These are phyloP conservation scores for sunflower (Helianthus annuus) DNA, from an alignment of 129 eudicot species.

Conservation along the genomic window DNA sequence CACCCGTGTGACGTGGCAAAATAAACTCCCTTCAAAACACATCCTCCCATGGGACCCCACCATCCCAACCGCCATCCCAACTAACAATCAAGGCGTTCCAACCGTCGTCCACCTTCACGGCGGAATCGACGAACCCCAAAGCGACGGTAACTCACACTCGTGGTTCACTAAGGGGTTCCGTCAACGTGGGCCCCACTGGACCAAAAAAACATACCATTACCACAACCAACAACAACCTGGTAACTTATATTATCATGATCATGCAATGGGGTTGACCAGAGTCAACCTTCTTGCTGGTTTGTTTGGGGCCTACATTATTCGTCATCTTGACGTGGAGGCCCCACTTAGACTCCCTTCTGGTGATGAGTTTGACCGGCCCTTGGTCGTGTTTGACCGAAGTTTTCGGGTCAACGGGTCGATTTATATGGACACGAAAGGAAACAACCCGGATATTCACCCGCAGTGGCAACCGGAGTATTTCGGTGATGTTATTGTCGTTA, in stretches of 20 bases:
- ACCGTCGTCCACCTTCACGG: conserved; percentile 97
- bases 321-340: conserved; percentile 51
- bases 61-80: conserved; percentile 76
- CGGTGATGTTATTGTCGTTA: conserved; percentile 76
- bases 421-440: conserved; percentile 70
- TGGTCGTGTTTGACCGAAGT: conserved; percentile 66
- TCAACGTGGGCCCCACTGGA: conserved; percentile 70
- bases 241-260: conserved; percentile 87
- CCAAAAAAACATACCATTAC: conserved; percentile 59
- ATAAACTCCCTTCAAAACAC: conserved; percentile 80
- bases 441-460: conserved; percentile 79
- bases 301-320: conserved; percentile 72
- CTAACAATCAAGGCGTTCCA: conserved; percentile 56
- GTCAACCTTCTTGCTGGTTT: conserved; percentile 90
- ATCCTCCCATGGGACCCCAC: conserved; percentile 92
- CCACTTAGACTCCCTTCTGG: conserved; percentile 62
- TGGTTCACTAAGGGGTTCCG: conserved; percentile 75
- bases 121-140: conserved; percentile 73
- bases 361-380: conserved; percentile 67
- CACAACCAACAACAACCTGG: conserved; percentile 86
- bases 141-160: conserved; percentile 70
- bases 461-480: conserved; percentile 97
- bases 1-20: conserved; percentile 67
- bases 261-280: conserved; percentile 97
- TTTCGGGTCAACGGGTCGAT: conserved; percentile 61